Evolutionary conservation across 2,329 filamentous ascomycete species (phyloP).

Genomic region (Alternaria brassicicola): DNA sequence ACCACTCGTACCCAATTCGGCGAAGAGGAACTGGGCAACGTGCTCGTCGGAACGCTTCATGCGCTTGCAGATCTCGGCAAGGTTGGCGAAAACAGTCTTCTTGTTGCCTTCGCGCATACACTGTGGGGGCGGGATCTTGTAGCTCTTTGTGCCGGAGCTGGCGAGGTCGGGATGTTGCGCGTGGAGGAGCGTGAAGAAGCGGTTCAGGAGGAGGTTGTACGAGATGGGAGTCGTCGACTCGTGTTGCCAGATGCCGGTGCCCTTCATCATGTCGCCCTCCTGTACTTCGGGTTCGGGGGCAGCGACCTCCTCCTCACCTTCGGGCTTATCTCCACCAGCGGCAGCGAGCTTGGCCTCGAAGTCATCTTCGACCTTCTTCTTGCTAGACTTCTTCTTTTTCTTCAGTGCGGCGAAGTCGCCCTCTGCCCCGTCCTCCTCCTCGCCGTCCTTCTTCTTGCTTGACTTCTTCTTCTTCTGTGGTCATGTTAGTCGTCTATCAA

Average conservation of each 20-base stretch:
- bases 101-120: constrained; percentile 99
- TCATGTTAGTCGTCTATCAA: constrained; percentile 8
- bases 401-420: constrained; percentile 70
- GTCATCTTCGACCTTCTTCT: constrained; percentile 64
- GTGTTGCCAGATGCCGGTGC: constrained; percentile 90
- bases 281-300: constrained; percentile 60
- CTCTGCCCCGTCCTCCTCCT: constrained; percentile 58
- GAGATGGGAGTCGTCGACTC: constrained; percentile 77
- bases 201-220: constrained; percentile 83
- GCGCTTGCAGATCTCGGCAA: constrained; percentile 96
- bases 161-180: constrained; percentile 97
- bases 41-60: constrained; percentile 99
- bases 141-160: constrained; percentile 86
- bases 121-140: constrained; percentile 98
- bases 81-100: constrained; percentile 97
- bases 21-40: constrained; percentile 95
- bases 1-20: constrained; percentile 95
- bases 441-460: constrained; percentile 64
- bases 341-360: constrained; percentile 71
- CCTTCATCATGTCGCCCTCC: constrained; percentile 78
- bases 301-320: constrained; percentile 57
- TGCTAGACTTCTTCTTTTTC: constrained; percentile 86
- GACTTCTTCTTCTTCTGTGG: constrained; percentile 66
- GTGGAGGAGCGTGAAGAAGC: constrained; percentile 94
- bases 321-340: constrained; percentile 60